Conservation (phyloP, 495 filamentous ascomycete genomes). For the Echria macrotheca region DNA sequence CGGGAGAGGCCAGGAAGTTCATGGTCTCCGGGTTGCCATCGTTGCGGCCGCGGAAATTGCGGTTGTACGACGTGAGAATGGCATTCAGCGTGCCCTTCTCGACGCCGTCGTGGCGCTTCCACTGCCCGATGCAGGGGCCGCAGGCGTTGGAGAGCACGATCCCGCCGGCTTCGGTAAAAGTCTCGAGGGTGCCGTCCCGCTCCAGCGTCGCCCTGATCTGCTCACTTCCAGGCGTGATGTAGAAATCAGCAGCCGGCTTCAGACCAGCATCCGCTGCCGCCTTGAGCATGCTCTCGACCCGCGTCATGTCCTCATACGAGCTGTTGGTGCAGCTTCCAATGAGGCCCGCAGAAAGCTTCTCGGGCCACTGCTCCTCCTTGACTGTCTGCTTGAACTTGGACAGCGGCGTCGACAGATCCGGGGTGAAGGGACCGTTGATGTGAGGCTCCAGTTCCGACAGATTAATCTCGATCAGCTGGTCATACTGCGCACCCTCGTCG, state of each 20-base stretch:
- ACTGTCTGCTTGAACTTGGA: conserved; percentile 82
- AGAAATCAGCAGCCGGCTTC: conserved; percentile 84
- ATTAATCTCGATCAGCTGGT: conserved; percentile 87
- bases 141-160: conserved; percentile 92
- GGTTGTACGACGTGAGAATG: conserved; percentile 95
- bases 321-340: conserved; percentile 99
- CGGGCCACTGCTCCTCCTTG: conserved; percentile 79
- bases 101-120: conserved; percentile 83
- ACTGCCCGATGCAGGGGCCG: conserved; percentile 92
- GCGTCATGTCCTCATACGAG: conserved; percentile 97
- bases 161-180: conserved; percentile 83
- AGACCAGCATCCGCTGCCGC: conserved; percentile 82
- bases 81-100: conserved; percentile 84
- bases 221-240: conserved; percentile 93
- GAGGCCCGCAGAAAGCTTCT: conserved; percentile 81
- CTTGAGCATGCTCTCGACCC: conserved; percentile 84
- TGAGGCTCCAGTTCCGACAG: conserved; percentile 88
- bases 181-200: conserved; percentile 74
- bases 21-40: conserved; percentile 93
- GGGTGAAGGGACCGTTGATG: conserved; percentile 96
- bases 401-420: conserved; percentile 86
- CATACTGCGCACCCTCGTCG: conserved; percentile 78
- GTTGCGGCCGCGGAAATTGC: conserved; percentile 95
- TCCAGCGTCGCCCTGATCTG: conserved; percentile 93
- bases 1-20: conserved; percentile 97